phyloP scores from a whole-genome alignment of 805 yeast species.

The Saccharomyces jurei region DNA sequence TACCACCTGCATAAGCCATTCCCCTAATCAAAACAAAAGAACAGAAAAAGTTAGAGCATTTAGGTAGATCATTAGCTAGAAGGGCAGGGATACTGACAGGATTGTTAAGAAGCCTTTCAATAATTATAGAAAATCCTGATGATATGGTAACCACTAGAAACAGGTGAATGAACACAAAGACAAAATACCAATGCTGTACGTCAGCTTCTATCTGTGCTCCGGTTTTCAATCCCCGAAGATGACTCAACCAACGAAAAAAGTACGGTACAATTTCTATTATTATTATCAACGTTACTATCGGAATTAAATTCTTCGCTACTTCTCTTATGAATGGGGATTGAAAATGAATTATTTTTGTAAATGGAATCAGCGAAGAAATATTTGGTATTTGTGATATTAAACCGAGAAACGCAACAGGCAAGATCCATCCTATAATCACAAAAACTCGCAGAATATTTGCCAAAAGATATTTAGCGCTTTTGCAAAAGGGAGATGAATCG shows the following conservation, averaged over 20 bases:
- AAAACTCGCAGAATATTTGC: slow-evolving; percentile 41
- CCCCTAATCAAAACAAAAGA: slow-evolving; percentile 72
- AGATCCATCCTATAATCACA: slow-evolving; percentile 60
- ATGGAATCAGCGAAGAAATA: slow-evolving; percentile 50
- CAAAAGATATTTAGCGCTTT: slow-evolving; percentile 33
- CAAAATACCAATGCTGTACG: slow-evolving; percentile 69
- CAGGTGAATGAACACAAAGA: slow-evolving; percentile 72
- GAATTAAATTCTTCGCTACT: slow-evolving; percentile 53
- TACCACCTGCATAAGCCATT: slow-evolving; percentile 64
- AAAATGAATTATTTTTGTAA: slow-evolving; percentile 44
- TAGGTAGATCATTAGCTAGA: slow-evolving; percentile 73
- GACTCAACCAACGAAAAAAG: slow-evolving; percentile 47
- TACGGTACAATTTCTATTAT: slow-evolving; percentile 57
- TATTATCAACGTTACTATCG: slow-evolving; percentile 56
- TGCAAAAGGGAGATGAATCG: slow-evolving; percentile 31
- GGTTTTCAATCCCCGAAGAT: slow-evolving; percentile 51
- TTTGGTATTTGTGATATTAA: slow-evolving; percentile 63
- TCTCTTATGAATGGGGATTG: slow-evolving; percentile 48
- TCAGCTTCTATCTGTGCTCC: slow-evolving; percentile 59
- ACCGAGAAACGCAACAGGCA: slow-evolving; percentile 79
- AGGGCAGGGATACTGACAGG: slow-evolving; percentile 68
- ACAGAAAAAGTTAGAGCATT: slow-evolving; percentile 78
- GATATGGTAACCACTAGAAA: slow-evolving; percentile 80
- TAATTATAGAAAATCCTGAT: slow-evolving; percentile 60
- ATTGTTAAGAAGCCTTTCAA: slow-evolving; percentile 53